Conservation (phyloP, 768 basidiomycete species). For the Mycena capillaripes region DNA sequence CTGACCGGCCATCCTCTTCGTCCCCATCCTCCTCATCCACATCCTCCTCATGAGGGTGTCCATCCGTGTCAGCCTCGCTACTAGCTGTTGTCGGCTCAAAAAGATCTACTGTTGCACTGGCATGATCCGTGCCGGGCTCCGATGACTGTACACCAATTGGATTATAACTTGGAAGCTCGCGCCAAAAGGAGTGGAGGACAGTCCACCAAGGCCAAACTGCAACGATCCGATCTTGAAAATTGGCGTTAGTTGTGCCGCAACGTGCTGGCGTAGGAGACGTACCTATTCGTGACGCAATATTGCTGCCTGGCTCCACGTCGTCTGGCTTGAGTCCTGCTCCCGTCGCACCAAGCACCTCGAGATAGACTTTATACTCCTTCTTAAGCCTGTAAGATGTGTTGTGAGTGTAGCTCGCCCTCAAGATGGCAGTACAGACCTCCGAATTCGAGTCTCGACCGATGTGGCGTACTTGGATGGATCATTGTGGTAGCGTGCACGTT, state of each 20-base stretch:
- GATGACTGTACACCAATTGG: slow-evolving; percentile 40
- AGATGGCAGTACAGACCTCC: background rate
- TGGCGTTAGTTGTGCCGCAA: background rate
- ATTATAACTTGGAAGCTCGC: slow-evolving; percentile 47
- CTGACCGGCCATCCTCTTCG: slow-evolving; percentile 6
- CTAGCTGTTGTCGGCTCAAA: background rate
- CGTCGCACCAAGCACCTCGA: slow-evolving; percentile 32
- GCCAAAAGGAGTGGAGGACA: slow-evolving; percentile 45
- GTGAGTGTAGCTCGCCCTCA: background rate
- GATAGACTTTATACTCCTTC: slow-evolving; percentile 31
- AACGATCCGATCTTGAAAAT: slow-evolving; percentile 26
- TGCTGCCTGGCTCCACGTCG: slow-evolving; percentile 14
- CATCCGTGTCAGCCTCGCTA: slow-evolving; percentile 10
- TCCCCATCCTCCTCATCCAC: background rate
- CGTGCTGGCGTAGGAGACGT: background rate
- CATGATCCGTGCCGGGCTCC: slow-evolving; percentile 37
- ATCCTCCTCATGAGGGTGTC: background rate
- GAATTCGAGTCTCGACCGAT: slow-evolving; percentile 38
- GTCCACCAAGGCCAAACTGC: slow-evolving; percentile 46
- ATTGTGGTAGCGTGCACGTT: slow-evolving; percentile 26
- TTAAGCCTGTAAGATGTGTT: slow-evolving; percentile 34
- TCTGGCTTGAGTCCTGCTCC: slow-evolving; percentile 37
- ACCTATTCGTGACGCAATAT: slow-evolving; percentile 38
- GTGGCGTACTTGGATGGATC: slow-evolving; percentile 31
- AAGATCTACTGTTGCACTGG: slow-evolving; percentile 24